A percentile compares a stretch with the other conserved stretches of the same genome.
These are phyloP conservation scores for Alternaria sp. DNA, from an alignment of 2,329 filamentous ascomycete species.

Conservation along the genomic window DNA sequence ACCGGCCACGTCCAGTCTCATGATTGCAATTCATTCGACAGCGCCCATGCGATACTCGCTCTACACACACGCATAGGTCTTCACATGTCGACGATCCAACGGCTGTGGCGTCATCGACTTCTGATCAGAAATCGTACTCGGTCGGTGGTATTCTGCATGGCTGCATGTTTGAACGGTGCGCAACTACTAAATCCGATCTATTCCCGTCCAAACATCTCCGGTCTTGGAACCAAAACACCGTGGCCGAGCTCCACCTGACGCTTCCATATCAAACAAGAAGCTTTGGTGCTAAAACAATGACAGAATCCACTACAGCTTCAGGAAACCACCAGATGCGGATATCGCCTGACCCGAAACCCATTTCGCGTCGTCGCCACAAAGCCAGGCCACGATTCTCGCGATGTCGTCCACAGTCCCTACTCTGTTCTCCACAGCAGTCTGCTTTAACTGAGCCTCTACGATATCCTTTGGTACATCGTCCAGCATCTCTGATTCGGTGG, in stretches of 20 bases:
- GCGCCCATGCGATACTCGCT: not conserved
- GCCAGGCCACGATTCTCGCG: constrained; percentile 61
- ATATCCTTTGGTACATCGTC: constrained; percentile 59
- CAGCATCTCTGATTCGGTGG: constrained; percentile 65
- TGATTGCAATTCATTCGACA: not conserved
- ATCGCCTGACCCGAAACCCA: constrained; percentile 61
- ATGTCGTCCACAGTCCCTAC: constrained; percentile 61
- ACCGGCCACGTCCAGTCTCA: not conserved
- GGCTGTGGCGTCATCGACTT: constrained; percentile 3
- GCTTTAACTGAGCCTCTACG: constrained; percentile 57
- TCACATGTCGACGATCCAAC: not conserved
- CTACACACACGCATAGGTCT: not conserved
- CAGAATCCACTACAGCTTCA: constrained; percentile 33
- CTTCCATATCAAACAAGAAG: constrained; percentile 22
- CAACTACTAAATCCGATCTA: constrained; percentile 7
- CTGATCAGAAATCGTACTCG: not conserved
- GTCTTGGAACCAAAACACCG: constrained; percentile 34
- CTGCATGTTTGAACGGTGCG: constrained; percentile 6
- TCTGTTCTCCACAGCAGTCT: constrained; percentile 60
- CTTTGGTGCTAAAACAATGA: constrained; percentile 12
- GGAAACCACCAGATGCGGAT: constrained; percentile 59
- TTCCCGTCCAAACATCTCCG: constrained; percentile 35
- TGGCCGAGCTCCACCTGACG: constrained; percentile 4
- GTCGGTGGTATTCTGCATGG: not conserved
- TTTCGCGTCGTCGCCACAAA: constrained; percentile 56